These are phyloP conservation scores for Craspedostauros australis DNA, from an alignment of 108 stramenopile genomes.

Conservation along the genomic window DNA sequence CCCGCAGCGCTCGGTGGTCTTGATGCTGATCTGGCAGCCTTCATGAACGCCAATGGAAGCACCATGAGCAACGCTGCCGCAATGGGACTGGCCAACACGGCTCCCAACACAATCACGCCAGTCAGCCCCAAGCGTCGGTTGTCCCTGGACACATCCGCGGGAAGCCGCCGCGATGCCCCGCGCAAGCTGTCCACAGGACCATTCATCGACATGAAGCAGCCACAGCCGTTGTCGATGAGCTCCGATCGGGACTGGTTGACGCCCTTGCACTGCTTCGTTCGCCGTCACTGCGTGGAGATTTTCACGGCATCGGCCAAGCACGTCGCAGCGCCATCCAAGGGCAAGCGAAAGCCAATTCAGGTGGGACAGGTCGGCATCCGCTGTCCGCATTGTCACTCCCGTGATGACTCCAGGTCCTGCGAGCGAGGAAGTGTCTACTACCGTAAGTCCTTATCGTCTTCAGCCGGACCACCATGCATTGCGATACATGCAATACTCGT, in stretches of 20 bases:
- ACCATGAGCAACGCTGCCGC: too few species aligned
- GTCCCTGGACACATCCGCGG: not conserved
- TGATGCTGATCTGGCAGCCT: too few species aligned
- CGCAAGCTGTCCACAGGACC: slow-evolving; percentile 55
- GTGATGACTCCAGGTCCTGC: slow-evolving; percentile 13
- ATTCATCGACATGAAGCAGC: slow-evolving; percentile 40
- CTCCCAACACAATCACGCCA: too few species aligned
- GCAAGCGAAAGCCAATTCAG: slow-evolving; percentile 67
- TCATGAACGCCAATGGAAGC: too few species aligned
- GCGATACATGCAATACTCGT: too few species aligned
- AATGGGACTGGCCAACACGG: too few species aligned
- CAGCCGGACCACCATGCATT: too few species aligned
- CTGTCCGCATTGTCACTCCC: slow-evolving; percentile 66
- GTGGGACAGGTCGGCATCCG: slow-evolving; percentile 83
- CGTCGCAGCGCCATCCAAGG: slow-evolving; percentile 72
- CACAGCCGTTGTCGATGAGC: slow-evolving; percentile 51
- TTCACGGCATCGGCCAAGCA: slow-evolving; percentile 65
- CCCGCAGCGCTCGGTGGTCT: too few species aligned
- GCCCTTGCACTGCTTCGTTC: slow-evolving; percentile 80
- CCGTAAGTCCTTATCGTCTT: slow-evolving; percentile 31
- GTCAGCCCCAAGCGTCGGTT: too few species aligned
- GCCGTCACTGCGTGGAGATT: slow-evolving; percentile 66
- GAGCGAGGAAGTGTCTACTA: slow-evolving; percentile 76
- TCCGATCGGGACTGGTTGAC: slow-evolving; percentile 76
- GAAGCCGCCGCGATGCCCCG: not conserved